Base-by-base conservation (phyloP, 345 rosid genomes). In the Aquilaria sinensis region DNA sequence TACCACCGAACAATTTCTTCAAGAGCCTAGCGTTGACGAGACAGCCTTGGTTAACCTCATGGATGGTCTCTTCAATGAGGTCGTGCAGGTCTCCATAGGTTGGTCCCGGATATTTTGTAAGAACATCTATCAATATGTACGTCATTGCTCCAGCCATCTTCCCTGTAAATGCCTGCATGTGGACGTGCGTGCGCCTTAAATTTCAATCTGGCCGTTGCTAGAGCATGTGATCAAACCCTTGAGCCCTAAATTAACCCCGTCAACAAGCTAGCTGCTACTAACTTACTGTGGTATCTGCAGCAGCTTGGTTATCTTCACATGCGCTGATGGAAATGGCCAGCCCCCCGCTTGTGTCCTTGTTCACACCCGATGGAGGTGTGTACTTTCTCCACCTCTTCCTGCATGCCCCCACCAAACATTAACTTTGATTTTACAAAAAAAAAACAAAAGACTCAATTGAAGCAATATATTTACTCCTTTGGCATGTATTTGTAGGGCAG, bases 321-420 rank as follows among this genome's bases (percentile, higher is more conserved):
- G 89, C 89, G 58, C 89, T 72, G 6, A 81, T 57, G 47, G 78
- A 75, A 16, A 84, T 77, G 23, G 82, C 86, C 31, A 75, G 62
- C 31, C 89, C 89, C 8, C 89, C 89, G 5, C n/a, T 63, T 33
- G 88, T 83, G 31, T 69, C 67, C 67, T 83, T 83, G 15, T 7
- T 4, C 2, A 16, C 77, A 29, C 80, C 81, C 3, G 88, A 72
- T 2, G 78, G 76, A 58, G 80, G 78, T 6, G 33, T 37, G 30
- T 66, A 72, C 31, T 74, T 63, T 23, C 41, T 13, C 83, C 89
- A 79, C 3, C 13, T 57, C 12, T 45, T 59, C 45, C 86, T 79
- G 68, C 50, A 13, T 13, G 13, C 47, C 47, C 51, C 31, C 63
- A 51, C 55, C 2, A 48, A n/a, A 16, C 15, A 52, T 52, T 15